Conservation (phyloP, 2,329 filamentous ascomycete genomes). For the Colletotrichum nymphaeae region DNA sequence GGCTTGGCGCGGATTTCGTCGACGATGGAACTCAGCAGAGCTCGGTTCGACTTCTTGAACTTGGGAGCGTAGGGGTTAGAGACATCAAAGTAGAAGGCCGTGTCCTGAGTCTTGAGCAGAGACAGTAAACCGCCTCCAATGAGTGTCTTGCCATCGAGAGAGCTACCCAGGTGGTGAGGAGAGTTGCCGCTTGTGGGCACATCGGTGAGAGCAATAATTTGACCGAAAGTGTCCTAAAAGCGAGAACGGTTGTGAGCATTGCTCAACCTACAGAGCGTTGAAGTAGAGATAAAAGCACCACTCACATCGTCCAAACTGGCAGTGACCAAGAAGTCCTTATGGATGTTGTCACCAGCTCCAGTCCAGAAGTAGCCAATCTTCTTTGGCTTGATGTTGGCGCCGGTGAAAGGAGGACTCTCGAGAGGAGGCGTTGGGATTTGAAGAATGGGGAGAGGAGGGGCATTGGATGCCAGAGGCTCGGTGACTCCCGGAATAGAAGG, state of each 20-base stretch:
- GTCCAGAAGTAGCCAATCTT: constrained; percentile 76
- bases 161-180: constrained; percentile 68
- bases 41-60: constrained; percentile 70
- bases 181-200: constrained; percentile 69
- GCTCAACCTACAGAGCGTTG: no score
- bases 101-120: constrained; percentile 70
- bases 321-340: constrained; percentile 69
- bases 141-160: constrained; percentile 66
- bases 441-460: constrained; percentile 67
- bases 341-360: constrained; percentile 68
- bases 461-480: constrained; percentile 61
- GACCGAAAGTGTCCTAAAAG: constrained; percentile 68
- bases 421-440: constrained; percentile 70
- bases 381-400: constrained; percentile 69
- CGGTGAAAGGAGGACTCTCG: constrained; percentile 62
- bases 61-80: constrained; percentile 67
- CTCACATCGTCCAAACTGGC: constrained; percentile 68
- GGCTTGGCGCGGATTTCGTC: constrained; percentile 74
- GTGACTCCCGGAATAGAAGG: constrained; percentile 70
- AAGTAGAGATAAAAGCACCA: background rate
- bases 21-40: constrained; percentile 67
- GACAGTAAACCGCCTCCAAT: constrained; percentile 69
- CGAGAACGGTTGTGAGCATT: background rate
- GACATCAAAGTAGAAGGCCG: constrained; percentile 71
- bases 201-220: constrained; percentile 67